phyloP scores from a whole-genome alignment of 805 yeast genomes.

The Schizosaccharomyces pombe region DNA sequence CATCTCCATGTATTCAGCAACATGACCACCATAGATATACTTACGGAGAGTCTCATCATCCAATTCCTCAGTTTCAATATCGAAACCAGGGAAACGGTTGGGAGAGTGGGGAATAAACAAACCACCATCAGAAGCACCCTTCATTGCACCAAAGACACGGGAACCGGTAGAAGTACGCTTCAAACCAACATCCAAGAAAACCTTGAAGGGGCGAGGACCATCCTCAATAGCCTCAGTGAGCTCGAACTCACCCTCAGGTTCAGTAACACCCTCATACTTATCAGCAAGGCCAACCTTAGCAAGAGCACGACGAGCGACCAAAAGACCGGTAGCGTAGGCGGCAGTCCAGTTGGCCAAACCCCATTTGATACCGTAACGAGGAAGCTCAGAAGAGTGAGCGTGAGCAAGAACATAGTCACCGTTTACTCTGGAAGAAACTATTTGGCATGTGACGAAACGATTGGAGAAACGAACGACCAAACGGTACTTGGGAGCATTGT shows the following conservation, averaged over 20 bases:
- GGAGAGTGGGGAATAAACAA: constrained; percentile 96
- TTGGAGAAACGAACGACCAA: constrained; percentile 98
- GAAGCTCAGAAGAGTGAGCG: constrained; percentile 97
- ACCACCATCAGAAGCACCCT: constrained; percentile 99
- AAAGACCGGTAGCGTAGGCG: constrained; percentile 95
- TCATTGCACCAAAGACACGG: constrained; percentile 94
- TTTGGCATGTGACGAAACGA: constrained; percentile 97
- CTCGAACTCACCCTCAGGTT: constrained; percentile 96
- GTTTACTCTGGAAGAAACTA: constrained; percentile 83
- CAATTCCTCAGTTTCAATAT: constrained; percentile 91
- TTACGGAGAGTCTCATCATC: constrained; percentile 93
- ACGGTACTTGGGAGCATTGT: constrained; percentile 98
- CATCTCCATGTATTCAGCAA: constrained; percentile 99
- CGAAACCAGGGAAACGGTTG: constrained; percentile 99
- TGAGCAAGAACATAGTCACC: constrained; percentile 92
- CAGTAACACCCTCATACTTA: constrained; percentile 96
- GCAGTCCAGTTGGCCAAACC: constrained; percentile 99
- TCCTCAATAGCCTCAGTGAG: constrained; percentile 90
- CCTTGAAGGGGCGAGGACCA: constrained; percentile 99
- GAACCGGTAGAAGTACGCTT: constrained; percentile 99
- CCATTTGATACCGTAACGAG: constrained; percentile 88
- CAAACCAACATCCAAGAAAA: constrained; percentile 94
- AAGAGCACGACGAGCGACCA: constrained; percentile 96
- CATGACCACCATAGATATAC: constrained; percentile 99
- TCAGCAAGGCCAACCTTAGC: constrained; percentile 95